A percentile compares a stretch with the other conserved stretches of the same genome.
These are phyloP conservation scores for Endocalyx cinctus DNA, from an alignment of 2,329 filamentous ascomycete species.

Conservation along the genomic window DNA sequence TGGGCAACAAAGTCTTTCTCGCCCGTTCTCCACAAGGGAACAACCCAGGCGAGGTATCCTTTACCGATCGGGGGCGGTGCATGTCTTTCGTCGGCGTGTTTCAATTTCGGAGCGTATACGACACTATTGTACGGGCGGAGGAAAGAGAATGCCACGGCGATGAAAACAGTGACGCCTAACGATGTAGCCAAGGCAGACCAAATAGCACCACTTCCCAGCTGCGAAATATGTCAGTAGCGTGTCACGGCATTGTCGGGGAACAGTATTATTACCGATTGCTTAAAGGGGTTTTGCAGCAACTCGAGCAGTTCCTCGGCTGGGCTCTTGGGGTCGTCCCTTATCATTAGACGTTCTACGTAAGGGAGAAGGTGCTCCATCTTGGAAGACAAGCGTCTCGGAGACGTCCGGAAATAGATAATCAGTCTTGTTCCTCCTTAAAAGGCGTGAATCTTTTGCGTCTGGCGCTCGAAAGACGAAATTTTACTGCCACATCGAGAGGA, in stretches of 20 bases:
- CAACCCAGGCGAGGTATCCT: constrained; percentile 83
- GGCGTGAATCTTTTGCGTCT: no score
- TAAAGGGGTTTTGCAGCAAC: constrained; percentile 48
- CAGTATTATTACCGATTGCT: constrained; percentile 34
- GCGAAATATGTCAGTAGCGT: constrained; percentile 7
- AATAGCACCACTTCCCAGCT: constrained; percentile 57
- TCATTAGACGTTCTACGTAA: constrained; percentile 9
- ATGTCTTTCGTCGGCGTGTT: constrained; percentile 86
- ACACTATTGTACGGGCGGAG: constrained; percentile 86
- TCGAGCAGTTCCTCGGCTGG: constrained; percentile 41
- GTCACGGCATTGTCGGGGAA: constrained; percentile 1
- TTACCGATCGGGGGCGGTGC: constrained; percentile 81
- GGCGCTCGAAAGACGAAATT: no score
- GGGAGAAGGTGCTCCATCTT: constrained; percentile 13
- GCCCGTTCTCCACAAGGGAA: constrained; percentile 69
- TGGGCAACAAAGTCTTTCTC: constrained; percentile 75
- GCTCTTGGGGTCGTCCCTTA: constrained; percentile 19
- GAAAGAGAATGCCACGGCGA: constrained; percentile 80
- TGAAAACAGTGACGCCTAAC: constrained; percentile 65
- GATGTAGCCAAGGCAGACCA: constrained; percentile 78
- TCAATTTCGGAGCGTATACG: constrained; percentile 91
- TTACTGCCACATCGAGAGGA: no score
- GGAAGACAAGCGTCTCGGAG: constrained; percentile 5
- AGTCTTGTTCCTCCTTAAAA: no score
- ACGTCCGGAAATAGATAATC: no score